A percentile compares a stretch with the other conserved stretches of the same genome.
phyloP scores from a whole-genome alignment of 2,329 filamentous ascomycete genomes.

The Neocucurbitaria cava region DNA sequence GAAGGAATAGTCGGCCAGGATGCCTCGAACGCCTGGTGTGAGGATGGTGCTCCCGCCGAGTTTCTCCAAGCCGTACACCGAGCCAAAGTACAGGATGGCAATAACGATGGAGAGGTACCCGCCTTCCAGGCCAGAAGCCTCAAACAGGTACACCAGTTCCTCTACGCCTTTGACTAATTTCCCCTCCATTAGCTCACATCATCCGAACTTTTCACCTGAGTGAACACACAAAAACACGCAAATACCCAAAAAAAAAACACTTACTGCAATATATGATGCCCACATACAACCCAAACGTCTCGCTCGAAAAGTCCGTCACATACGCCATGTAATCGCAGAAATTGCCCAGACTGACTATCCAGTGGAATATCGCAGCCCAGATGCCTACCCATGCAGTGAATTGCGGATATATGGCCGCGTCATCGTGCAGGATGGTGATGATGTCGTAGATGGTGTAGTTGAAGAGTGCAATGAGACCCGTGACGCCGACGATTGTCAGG shows the following conservation, averaged over 20 bases:
- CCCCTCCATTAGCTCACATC: too few species aligned
- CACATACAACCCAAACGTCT: slow-evolving; percentile 63
- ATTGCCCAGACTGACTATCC: slow-evolving; percentile 61
- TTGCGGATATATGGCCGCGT: slow-evolving; percentile 58
- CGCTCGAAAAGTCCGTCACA: slow-evolving; percentile 63
- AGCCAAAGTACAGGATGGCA: slow-evolving; percentile 60
- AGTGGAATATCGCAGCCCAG: slow-evolving; percentile 65
- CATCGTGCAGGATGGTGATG: slow-evolving; percentile 55
- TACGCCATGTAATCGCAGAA: slow-evolving; percentile 65
- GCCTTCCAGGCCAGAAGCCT: slow-evolving; percentile 47
- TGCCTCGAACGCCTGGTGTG: slow-evolving; percentile 53
- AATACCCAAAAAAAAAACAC: too few species aligned
- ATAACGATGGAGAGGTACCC: slow-evolving; percentile 60
- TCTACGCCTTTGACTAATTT: slow-evolving; percentile 65
- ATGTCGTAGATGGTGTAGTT: slow-evolving; percentile 69
- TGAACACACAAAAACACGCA: not conserved
- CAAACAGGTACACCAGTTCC: slow-evolving; percentile 61
- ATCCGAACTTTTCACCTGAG: too few species aligned
- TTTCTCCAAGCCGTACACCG: slow-evolving; percentile 59
- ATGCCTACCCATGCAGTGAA: slow-evolving; percentile 65
- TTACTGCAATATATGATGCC: slow-evolving; percentile 63
- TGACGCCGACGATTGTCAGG: slow-evolving; percentile 64
- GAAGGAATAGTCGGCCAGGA: slow-evolving; percentile 61
- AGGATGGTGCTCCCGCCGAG: slow-evolving; percentile 56
- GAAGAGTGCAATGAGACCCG: slow-evolving; percentile 59